Percentiles rank a stretch among this genome's conserved stretches.
phyloP scores from a whole-genome alignment of 75 land plant species.

The Selaginella moellendorffii region DNA sequence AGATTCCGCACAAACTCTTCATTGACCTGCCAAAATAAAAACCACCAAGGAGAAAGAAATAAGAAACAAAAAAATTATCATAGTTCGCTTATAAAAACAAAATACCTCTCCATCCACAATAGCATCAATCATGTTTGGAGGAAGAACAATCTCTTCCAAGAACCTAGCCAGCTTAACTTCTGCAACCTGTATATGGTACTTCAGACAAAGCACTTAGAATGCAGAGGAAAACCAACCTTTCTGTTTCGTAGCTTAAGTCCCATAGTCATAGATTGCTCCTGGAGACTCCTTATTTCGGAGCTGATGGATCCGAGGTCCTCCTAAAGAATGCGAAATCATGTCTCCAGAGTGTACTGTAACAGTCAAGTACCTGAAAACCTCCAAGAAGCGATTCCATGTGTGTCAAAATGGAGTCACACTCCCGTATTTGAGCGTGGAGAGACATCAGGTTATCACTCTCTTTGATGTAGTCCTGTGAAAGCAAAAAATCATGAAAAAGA shows the following conservation, averaged over 20 bases:
- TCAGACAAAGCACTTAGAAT: not conserved
- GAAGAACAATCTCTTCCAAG: slow-evolving; percentile 86
- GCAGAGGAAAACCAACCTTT: slow-evolving; percentile 35
- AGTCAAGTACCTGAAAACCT: slow-evolving; percentile 83
- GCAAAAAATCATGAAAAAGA: not conserved
- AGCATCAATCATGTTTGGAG: slow-evolving; percentile 94
- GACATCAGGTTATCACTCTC: slow-evolving; percentile 92
- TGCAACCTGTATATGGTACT: slow-evolving; percentile 46
- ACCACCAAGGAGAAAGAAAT: not conserved
- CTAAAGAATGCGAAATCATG: slow-evolving; percentile 19
- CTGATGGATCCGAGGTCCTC: slow-evolving; percentile 95
- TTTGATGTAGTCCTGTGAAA: slow-evolving; percentile 81
- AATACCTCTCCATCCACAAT: slow-evolving; percentile 98
- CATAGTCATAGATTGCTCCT: slow-evolving; percentile 98
- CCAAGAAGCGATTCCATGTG: slow-evolving; percentile 92
- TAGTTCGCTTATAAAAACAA: not conserved
- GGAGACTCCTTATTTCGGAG: slow-evolving; percentile 87
- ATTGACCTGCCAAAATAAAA: not conserved
- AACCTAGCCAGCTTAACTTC: slow-evolving; percentile 80
- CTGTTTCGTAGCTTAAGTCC: slow-evolving; percentile 89
- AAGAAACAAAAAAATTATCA: no score
- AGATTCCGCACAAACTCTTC: slow-evolving; percentile 6
- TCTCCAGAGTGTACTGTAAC: not conserved
- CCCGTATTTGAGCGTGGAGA: slow-evolving; percentile 89
- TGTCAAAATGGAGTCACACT: slow-evolving; percentile 78